Base-by-base conservation (phyloP, 257 asterid genomes). In the Parsonsia alboflavescens region DNA sequence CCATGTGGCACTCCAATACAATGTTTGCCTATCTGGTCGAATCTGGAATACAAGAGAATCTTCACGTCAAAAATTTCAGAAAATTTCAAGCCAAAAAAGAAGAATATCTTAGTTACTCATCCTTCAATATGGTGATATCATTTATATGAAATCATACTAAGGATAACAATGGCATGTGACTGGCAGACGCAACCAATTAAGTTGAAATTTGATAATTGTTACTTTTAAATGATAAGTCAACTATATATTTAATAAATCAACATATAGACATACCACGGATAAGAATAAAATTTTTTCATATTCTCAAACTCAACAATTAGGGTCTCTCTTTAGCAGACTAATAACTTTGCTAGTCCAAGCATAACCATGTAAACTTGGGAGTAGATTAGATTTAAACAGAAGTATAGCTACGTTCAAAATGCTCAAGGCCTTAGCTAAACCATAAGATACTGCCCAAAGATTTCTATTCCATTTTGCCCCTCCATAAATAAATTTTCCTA, bases 1-100 rank as follows among this genome's bases (percentile, higher is more conserved):
- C 97, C 98, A 93, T 76, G 97, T 93, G 75, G 98, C 98, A 83
- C 98, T 93, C 98, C 98, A 93, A 84, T 89, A 93, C 87, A 93
- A 78, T 80, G 98, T 93, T 77, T 93, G 98, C 81, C 98, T 91
- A 76, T 93, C 98, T 24, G 97, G 97, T 76, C 98, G 90, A 78
- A 88, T 88, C 98, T 93, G 90, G 81, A 80, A 41, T n/a, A 73
- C 71, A 73, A 67, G 26, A 67, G 10, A 7, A 64, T 30, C 42
- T 36, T 19, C 15, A 72, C 3, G 50, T 63, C 24, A 30, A 63
- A 57, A 63, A 7, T 36, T 33, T 33, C 26, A 63, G 68, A 63
- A 5, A 7, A 30, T 63, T 57, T 63, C 17, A 11, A 17, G 26
- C 44, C 46, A 63, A 6, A 33, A 63, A 30, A 33, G 22, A 62